Evolutionary conservation across 1,284 basidiomycete species (phyloP), one percentile per base, ranked within the genome.

Genomic region (Golubevia sp.): DNA sequence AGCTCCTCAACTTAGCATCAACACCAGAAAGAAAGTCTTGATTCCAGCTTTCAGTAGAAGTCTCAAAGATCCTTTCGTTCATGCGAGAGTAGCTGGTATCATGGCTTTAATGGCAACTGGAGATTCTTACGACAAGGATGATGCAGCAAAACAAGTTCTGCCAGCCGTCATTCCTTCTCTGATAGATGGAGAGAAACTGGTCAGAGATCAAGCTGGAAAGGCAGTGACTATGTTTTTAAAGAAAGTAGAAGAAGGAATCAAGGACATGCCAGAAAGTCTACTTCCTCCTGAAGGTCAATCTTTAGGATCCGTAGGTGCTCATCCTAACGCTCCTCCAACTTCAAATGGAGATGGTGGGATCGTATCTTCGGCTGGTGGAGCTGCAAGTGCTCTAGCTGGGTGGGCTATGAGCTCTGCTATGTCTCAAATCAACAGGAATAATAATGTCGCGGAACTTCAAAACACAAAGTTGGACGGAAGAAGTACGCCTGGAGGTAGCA

Each of bases 81-180:
- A 97, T 80, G 91, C 94, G 0, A 88, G 97, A 27, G 93, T 97
- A 0, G 96, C 96, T 0, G 97, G 93, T 0, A 84, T 99, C 51
- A 94, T 96, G 93, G 93, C 94, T 15, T 89, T 98, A 73, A 96
- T 95, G 90, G 94, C 96, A 0, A 95, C 93, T 0, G 89, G 91
- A 18, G 95, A 97, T 30, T 92, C 91, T 67, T 99, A 93, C 71
- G 94, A 53, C 49, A 66, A 68, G 21, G 72, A 78, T 27, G 76
- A 78, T 30, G 61, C 68, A 24, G 80, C 80, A 0, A 54, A 58
- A 1, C 65, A 70, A 23, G 71, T 79, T 8, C 34, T 83, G 21
- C 80, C 80, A 0, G 72, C 74, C 0, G 63, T 82, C 20, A 58
- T 71, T 2, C 80, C 80, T 0, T 76, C 71, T 56, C 67, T 83